phyloP scores from a whole-genome alignment of 495 filamentous ascomycete genomes.

The Penicillium soppii region DNA sequence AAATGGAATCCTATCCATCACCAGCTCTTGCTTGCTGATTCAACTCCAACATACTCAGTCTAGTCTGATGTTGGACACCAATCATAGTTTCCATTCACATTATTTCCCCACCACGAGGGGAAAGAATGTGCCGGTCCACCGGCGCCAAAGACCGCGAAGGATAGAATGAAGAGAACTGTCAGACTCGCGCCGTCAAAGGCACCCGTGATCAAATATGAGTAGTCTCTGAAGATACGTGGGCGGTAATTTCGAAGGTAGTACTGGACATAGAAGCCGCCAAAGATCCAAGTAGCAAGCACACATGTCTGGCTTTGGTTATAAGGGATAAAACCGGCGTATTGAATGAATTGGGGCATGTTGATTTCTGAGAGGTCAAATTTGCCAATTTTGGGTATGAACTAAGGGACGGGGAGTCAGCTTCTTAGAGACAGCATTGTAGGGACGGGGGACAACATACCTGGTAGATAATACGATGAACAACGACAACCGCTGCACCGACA shows the following conservation, averaged over 20 bases:
- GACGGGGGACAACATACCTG: constrained; percentile 22
- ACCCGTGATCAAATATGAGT: constrained; percentile 54
- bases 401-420: not conserved
- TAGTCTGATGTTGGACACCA: no score
- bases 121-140: constrained; percentile 26
- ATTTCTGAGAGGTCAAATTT: constrained; percentile 28
- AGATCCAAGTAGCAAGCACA: no score
- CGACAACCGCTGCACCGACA: constrained; percentile 39
- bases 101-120: constrained; percentile 54
- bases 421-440: not conserved
- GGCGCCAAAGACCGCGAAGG: constrained; percentile 56
- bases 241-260: constrained; percentile 47
- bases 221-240: constrained; percentile 53
- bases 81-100: no score
- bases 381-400: constrained; percentile 36
- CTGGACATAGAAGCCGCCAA: no score
- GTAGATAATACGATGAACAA: constrained; percentile 40
- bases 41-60: no score
- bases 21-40: no score
- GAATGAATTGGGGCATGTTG: constrained; percentile 44
- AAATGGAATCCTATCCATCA: no score
- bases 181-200: constrained; percentile 56
- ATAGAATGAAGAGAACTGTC: constrained; percentile 52
- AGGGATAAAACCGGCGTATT: constrained; percentile 45
- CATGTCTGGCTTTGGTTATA: constrained; percentile 48